Evolutionary conservation across 2,329 filamentous ascomycete genomes (phyloP).

Genomic region (Hymenoscyphus infarciens): DNA sequence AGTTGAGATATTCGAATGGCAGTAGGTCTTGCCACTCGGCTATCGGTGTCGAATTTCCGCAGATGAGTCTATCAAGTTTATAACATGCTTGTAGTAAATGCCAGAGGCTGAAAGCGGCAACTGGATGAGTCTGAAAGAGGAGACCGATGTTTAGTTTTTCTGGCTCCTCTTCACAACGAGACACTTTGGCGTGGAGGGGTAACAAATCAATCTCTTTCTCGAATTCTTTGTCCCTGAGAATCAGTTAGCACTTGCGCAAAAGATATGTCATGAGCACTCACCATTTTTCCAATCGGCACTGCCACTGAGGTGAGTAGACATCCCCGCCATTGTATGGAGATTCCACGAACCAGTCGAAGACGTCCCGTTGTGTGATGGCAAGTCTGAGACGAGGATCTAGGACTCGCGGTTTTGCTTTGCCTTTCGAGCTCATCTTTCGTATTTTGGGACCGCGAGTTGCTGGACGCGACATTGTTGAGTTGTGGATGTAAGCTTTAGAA

Average conservation of each 20-base stretch:
- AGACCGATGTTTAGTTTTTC: constrained; percentile 14
- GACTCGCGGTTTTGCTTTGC: background rate
- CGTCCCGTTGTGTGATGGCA: constrained; percentile 11
- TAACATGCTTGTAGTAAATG: constrained; percentile 20
- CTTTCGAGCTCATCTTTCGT: background rate
- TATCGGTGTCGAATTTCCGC: background rate
- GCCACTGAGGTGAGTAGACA: constrained; percentile 19
- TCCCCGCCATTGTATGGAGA: constrained; percentile 12
- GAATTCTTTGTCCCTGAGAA: background rate
- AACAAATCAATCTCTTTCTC: background rate
- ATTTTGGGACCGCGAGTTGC: background rate
- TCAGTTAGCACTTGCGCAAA: background rate
- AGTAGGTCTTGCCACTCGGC: background rate
- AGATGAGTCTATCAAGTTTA: constrained; percentile 15
- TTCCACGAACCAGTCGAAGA: constrained; percentile 17
- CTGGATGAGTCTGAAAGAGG: constrained; percentile 17
- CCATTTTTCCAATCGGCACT: constrained; percentile 6
- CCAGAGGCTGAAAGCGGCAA: constrained; percentile 21
- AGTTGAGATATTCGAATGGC: background rate
- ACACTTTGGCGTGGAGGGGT: background rate
- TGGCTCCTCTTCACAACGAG: background rate
- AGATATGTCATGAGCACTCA: background rate
- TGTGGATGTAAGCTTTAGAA: background rate
- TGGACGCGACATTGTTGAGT: background rate
- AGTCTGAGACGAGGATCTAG: background rate